A percentile compares a stretch with the other conserved stretches of the same genome.
Evolutionary conservation across 2,329 filamentous ascomycete genomes (phyloP).

Genomic region (Diaporthe capsici): DNA sequence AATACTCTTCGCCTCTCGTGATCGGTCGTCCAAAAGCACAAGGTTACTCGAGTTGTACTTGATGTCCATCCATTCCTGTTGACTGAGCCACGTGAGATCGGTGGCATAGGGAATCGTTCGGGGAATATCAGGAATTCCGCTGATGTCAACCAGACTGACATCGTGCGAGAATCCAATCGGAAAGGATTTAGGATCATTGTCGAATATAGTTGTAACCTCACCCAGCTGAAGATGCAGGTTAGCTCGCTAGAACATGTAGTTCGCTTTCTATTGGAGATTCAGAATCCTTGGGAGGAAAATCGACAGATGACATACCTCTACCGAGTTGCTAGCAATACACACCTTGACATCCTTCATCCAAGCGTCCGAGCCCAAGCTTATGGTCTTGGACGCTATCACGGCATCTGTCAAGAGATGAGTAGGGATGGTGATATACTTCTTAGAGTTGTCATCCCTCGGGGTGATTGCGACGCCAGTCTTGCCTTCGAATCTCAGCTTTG

Average conservation of each 20-base stretch:
- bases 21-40: background rate
- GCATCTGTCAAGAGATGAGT: background rate
- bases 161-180: background rate
- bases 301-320: background rate
- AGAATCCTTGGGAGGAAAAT: accelerated
- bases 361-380: background rate
- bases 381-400: background rate
- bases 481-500: background rate
- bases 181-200: background rate
- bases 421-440: background rate
- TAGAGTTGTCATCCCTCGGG: background rate
- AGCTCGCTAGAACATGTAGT: background rate
- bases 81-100: background rate
- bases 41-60: conserved; percentile 1
- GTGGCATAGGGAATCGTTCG: background rate
- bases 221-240: background rate
- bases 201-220: background rate
- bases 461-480: background rate
- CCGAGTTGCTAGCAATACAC: background rate
- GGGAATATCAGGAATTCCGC: background rate
- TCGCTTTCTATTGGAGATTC: background rate
- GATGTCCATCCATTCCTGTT: conserved; percentile 11
- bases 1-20: conserved; percentile 4
- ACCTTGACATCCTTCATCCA: background rate
- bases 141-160: conserved; percentile 2